These are phyloP conservation scores for Russula virescens DNA, from an alignment of 768 basidiomycete species.

Conservation along the genomic window DNA sequence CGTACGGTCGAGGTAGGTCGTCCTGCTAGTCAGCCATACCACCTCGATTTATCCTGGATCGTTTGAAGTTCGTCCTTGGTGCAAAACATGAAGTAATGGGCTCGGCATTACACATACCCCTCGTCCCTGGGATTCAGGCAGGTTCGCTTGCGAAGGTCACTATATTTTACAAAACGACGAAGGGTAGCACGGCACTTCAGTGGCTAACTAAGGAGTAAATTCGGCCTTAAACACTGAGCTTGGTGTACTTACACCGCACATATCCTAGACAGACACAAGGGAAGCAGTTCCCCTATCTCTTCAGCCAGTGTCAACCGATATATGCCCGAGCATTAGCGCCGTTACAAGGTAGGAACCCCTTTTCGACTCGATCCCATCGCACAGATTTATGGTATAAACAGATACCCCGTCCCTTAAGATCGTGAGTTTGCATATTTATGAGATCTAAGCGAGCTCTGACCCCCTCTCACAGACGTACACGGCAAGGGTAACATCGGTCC, in stretches of 20 bases:
- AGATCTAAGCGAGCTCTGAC: background rate
- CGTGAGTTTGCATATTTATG: conserved; percentile 34
- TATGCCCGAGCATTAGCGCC: conserved; percentile 77
- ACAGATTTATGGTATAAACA: conserved; percentile 26
- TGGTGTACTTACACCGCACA: background rate
- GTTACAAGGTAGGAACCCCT: conserved; percentile 55
- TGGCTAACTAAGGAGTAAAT: conserved; percentile 45
- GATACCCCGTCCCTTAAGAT: conserved; percentile 88
- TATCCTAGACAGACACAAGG: conserved; percentile 72
- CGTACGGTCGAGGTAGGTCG: conserved; percentile 41
- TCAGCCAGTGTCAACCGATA: conserved; percentile 92
- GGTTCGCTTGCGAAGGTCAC: conserved; percentile 35
- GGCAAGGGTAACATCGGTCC: conserved; percentile 68
- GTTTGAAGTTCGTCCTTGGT: conserved; percentile 29
- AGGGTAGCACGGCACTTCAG: conserved; percentile 43
- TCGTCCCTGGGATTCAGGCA: conserved; percentile 26
- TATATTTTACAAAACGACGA: conserved; percentile 43
- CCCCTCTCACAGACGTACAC: conserved; percentile 58
- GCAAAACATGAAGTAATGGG: conserved; percentile 37
- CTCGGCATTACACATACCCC: conserved; percentile 35
- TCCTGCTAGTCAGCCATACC: background rate
- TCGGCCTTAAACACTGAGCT: background rate
- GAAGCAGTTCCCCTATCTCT: conserved; percentile 77
- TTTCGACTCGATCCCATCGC: background rate
- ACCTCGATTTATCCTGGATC: background rate